Conservation (phyloP, 2,329 filamentous ascomycete genomes). For the Microascus cirrosus region DNA sequence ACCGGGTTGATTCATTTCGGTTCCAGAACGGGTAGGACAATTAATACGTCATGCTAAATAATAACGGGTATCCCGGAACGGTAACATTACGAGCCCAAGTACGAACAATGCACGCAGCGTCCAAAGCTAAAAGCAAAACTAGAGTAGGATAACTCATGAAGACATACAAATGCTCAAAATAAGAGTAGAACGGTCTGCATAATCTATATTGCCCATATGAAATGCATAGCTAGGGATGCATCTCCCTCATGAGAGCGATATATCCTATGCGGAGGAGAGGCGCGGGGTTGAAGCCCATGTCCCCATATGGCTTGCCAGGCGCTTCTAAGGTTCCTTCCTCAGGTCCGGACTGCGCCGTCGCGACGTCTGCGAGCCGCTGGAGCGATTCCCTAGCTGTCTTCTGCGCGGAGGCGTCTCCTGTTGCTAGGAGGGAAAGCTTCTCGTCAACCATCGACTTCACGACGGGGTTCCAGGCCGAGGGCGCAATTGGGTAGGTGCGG, state of each 20-base stretch:
- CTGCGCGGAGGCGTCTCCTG: slow-evolving; percentile 24
- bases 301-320: slow-evolving; percentile 20
- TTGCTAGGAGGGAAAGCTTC: slow-evolving; percentile 17
- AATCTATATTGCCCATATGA: slow-evolving; percentile 4
- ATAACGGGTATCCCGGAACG: too few species aligned
- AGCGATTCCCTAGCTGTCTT: slow-evolving; percentile 39
- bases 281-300: slow-evolving; percentile 28
- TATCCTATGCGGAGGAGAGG: slow-evolving; percentile 25
- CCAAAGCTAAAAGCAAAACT: neutral
- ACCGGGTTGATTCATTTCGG: too few species aligned
- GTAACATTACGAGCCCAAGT: too few species aligned
- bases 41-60: too few species aligned
- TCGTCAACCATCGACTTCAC: slow-evolving; percentile 41
- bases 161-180: neutral
- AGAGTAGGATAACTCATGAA: neutral
- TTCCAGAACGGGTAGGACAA: too few species aligned
- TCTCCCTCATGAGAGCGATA: slow-evolving; percentile 13
- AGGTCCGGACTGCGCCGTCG: slow-evolving; percentile 23
- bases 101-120: neutral
- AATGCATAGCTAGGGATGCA: slow-evolving; percentile 1
- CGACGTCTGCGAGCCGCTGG: slow-evolving; percentile 49
- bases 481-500: slow-evolving; percentile 38
- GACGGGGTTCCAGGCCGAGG: slow-evolving; percentile 39
- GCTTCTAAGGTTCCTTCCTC: slow-evolving; percentile 12
- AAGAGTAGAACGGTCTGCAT: neutral